Percentiles rank a stretch among this genome's conserved stretches.
These are phyloP conservation scores for Candida neerlandica DNA, from an alignment of 1,139 yeast species.

Conservation along the genomic window DNA sequence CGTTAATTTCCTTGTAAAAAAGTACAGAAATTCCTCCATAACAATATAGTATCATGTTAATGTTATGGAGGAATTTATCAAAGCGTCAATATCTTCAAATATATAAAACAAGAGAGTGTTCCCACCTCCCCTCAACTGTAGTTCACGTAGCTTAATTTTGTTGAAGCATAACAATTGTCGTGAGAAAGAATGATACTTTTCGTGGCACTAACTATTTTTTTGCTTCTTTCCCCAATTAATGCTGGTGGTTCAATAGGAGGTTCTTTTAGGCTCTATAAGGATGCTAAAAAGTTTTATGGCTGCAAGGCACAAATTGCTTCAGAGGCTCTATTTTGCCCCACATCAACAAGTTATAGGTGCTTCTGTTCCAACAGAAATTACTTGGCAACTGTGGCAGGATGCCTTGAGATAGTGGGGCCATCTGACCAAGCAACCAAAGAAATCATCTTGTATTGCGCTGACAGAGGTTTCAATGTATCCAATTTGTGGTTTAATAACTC, in stretches of 20 bases:
- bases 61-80: too few species aligned
- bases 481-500: conserved; percentile 9
- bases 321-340: conserved; percentile 9
- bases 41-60: too few species aligned
- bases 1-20: too few species aligned
- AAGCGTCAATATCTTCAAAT: too few species aligned
- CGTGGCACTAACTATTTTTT: too few species aligned
- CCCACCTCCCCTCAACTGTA: too few species aligned
- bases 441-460: conserved; percentile 28
- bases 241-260: conserved; percentile 2
- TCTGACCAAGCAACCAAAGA: conserved; percentile 20
- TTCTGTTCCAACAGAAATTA: conserved; percentile 8
- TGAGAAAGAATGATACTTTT: too few species aligned
- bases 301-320: conserved; percentile 8
- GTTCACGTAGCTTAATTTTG: too few species aligned
- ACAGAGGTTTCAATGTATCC: conserved; percentile 9
- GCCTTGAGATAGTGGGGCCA: conserved; percentile 20
- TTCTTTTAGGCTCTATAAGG: conserved; percentile 16
- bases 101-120: too few species aligned
- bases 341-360: conserved; percentile 9
- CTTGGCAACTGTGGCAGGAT: conserved; percentile 11
- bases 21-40: too few species aligned
- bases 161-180: too few species aligned
- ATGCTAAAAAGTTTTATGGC: conserved; percentile 13
- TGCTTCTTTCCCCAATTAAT: too few species aligned